Evolutionary conservation across 805 yeast species (phyloP), one percentile per base, ranked within the genome.

Genomic region (Candida sonorensis): DNA sequence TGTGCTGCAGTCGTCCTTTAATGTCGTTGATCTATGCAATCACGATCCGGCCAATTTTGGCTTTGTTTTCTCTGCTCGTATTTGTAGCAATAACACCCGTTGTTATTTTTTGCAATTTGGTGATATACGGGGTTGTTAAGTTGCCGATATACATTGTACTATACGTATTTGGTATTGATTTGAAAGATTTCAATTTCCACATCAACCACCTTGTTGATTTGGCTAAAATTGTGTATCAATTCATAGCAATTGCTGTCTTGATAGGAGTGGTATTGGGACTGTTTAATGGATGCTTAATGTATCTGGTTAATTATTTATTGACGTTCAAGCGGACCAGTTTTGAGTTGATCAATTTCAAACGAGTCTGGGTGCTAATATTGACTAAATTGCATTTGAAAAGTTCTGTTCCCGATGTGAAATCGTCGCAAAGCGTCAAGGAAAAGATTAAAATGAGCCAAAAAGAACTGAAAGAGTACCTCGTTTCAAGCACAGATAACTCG

Each of bases 241-340:
- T 44, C 26, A 14, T 38, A 9, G 38, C 41, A 6, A 35, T 45
- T 15, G 49, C 59, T 3, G 17, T 44, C 7, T 12, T 51, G 3
- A 26, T 46, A 21, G 59, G 59, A 0, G 14, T 46, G 15, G 10
- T 34, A 6, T 29, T 40, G 20, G 59, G 57, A 3, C 4, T 45
- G n/a, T 10, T 25, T 7, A 44, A 48, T 31, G 46, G 44, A 5
- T 2, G 32, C 3, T 21, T 34, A 11, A 32, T 53, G 40, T 40
- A 27, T 13, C 4, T 38, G 4, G 40, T 50, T 6, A 35, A 41
- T 24, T 40, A 40, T 20, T 10, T 40, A 2, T 26, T 46, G 12
- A 39, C 37, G 10, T 41, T 41, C 18, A 26, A 36, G 13, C 25
- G 20, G 14, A 31, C 37, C 1, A 29, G 38, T 0, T 33, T 39